Base-by-base conservation (phyloP, 441 rosid species). In the Pelargonium fulgidum region DNA sequence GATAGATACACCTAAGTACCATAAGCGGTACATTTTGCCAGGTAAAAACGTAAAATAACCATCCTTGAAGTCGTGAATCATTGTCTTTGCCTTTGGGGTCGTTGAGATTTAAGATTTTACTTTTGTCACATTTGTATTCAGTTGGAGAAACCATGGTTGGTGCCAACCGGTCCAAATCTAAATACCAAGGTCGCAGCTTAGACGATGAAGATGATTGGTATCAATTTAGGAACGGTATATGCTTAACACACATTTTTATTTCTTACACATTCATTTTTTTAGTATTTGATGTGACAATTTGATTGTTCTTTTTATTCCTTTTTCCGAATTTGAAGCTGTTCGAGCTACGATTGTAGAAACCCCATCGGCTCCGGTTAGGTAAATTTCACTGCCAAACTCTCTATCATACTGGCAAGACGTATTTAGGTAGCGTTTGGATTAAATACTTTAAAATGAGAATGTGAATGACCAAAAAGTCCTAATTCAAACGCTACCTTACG, bases 151-250 rank as follows among this genome's bases (percentile, higher is more conserved):
- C 89, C 7, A 81, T 88, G 88, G 75, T 78, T 41, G 80, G 83
- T 45, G 82, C 85, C 16, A 77, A 80, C 75, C 81, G 80, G 41
- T 80, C 81, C 8, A 90, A 87, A 75, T 81, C 89, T 19, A 87
- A 82, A 73, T 82, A 84, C 78, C 66, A 76, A 47, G 96, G 94
- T 71, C 85, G 89, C 84, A 85, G 85, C 75, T 79, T 93, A 17
- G 97, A 89, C 29, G 94, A 88, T 64, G 97, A 82, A 77, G 97
- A 93, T 70, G 92, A 85, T 10, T 89, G 94, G 97, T 85, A 82
- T 81, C 97, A 88, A 67, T 86, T 91, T 65, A 83, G 80, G 73
- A 88, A 84, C 75, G 89, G 98, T 93, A 84, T 14, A 54, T 73
- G 65, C 14, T 72, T 70, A 67, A 22, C 22, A 14, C 61, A 47